phyloP scores from a whole-genome alignment of 768 basidiomycete species.

The Arthromyces matolae region DNA sequence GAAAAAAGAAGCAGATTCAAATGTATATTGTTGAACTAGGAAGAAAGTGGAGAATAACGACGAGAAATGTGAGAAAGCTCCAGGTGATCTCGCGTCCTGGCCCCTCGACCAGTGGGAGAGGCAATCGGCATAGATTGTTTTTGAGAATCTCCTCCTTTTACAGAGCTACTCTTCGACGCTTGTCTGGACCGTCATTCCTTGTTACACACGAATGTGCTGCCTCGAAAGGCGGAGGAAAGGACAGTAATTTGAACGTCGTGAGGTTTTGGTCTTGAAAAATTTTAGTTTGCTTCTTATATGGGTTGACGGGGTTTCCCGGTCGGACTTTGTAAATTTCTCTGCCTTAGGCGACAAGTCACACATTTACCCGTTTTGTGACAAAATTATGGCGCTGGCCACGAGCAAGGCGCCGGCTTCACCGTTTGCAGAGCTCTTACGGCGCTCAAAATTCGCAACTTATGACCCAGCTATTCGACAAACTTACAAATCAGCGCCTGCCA shows the following conservation, averaged over 20 bases:
- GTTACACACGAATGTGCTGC: constrained; percentile 26
- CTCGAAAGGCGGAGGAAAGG: constrained; percentile 48
- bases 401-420: constrained; percentile 51
- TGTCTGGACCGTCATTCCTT: constrained; percentile 86
- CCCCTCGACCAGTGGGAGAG: constrained; percentile 88
- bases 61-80: constrained; percentile 63
- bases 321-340: constrained; percentile 21
- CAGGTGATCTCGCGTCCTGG: constrained; percentile 92
- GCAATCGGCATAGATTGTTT: constrained; percentile 93
- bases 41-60: not conserved
- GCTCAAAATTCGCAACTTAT: constrained; percentile 78
- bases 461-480: constrained; percentile 76
- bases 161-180: constrained; percentile 66
- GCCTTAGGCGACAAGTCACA: not conserved
- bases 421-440: constrained; percentile 73
- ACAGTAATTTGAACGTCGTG: constrained; percentile 85
- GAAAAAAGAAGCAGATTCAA: constrained; percentile 5
- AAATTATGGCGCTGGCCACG: constrained; percentile 25
- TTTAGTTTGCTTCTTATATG: constrained; percentile 26
- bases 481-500: constrained; percentile 66
- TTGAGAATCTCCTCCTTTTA: constrained; percentile 51
- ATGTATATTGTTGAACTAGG: too few relatives aligned
- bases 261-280: constrained; percentile 23
- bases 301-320: constrained; percentile 19
- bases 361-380: not conserved